A percentile compares a stretch with the other conserved stretches of the same genome.
Conservation (phyloP, 2,329 filamentous ascomycete genomes). For the Penicillium sp. region DNA sequence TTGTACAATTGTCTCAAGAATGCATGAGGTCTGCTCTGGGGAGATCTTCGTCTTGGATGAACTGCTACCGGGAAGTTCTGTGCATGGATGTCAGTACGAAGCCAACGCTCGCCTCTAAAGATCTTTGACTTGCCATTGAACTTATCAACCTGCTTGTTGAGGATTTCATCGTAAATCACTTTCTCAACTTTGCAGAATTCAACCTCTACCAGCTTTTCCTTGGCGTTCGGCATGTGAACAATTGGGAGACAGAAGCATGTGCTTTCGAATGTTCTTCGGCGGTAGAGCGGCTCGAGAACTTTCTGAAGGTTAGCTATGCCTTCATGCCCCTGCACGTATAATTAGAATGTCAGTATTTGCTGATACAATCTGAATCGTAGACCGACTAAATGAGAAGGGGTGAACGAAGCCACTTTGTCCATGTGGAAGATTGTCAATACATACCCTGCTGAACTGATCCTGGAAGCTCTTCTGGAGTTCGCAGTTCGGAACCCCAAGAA, state of each 20-base stretch:
- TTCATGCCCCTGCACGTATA: constrained; percentile 13
- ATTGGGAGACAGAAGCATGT: constrained; percentile 54
- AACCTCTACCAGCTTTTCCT: constrained; percentile 42
- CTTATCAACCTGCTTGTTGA: constrained; percentile 37
- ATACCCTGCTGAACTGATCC: constrained; percentile 26
- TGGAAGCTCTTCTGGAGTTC: constrained; percentile 24
- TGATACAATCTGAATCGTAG: background rate
- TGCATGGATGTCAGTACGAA: constrained; percentile 32
- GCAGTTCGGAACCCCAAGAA: constrained; percentile 33
- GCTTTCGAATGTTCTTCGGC: constrained; percentile 55
- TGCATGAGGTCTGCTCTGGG: constrained; percentile 33
- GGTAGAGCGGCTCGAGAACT: constrained; percentile 46
- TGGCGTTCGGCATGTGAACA: constrained; percentile 52
- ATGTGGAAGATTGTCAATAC: background rate
- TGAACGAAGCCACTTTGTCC: background rate
- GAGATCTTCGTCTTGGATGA: background rate
- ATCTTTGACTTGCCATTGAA: constrained; percentile 21
- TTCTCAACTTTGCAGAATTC: constrained; percentile 54
- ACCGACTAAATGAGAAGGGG: background rate
- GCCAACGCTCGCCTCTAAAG: background rate
- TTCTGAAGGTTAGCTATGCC: constrained; percentile 1
- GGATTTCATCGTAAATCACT: constrained; percentile 54
- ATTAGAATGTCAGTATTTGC: background rate
- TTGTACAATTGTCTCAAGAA: constrained; percentile 49
- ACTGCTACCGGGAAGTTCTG: background rate